A percentile compares a stretch with the other conserved stretches of the same genome.
Conservation (phyloP, 2,329 filamentous ascomycete genomes). For the Colletotrichum agaves region DNA sequence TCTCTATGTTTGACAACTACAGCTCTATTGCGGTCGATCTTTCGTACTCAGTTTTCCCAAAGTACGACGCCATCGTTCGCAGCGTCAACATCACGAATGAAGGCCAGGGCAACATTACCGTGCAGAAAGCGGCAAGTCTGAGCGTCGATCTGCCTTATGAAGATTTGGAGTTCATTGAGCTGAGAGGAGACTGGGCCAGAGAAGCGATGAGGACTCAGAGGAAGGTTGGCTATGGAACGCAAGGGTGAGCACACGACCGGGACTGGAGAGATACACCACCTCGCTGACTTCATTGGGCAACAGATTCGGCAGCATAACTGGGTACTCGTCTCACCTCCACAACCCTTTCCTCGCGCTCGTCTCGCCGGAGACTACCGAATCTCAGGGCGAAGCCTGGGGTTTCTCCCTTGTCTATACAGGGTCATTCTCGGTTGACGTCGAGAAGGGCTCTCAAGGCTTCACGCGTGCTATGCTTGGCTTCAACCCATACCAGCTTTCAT, state of each 20-base stretch:
- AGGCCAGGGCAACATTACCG: slow-evolving; percentile 60
- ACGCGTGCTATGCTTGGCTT: slow-evolving; percentile 70
- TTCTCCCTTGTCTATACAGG: slow-evolving; percentile 74
- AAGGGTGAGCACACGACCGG: slow-evolving; percentile 53
- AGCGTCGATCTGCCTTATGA: slow-evolving; percentile 70
- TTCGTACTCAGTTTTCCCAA: slow-evolving; percentile 72
- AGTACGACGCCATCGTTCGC: slow-evolving; percentile 68
- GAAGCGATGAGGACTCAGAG: slow-evolving; percentile 66
- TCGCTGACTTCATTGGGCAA: not conserved
- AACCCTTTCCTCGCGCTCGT: slow-evolving; percentile 72
- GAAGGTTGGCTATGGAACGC: slow-evolving; percentile 65
- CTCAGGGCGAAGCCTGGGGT: slow-evolving; percentile 70
- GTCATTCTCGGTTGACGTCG: slow-evolving; percentile 70
- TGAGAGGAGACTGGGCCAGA: slow-evolving; percentile 71
- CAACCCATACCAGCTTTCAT: slow-evolving; percentile 70
- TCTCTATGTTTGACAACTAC: slow-evolving; percentile 68
- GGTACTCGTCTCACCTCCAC: slow-evolving; percentile 72
- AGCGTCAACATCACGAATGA: slow-evolving; percentile 72
- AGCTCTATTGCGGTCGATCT: slow-evolving; percentile 68
- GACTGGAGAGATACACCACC: not conserved
- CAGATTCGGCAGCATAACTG: slow-evolving; percentile 70
- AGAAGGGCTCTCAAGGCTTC: slow-evolving; percentile 70
- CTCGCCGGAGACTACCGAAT: slow-evolving; percentile 67
- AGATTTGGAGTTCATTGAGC: slow-evolving; percentile 70
- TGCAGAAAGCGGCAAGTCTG: slow-evolving; percentile 69